These are phyloP conservation scores for Globisporangium nagaii DNA, from an alignment of 352 stramenopile genomes.

Conservation along the genomic window DNA sequence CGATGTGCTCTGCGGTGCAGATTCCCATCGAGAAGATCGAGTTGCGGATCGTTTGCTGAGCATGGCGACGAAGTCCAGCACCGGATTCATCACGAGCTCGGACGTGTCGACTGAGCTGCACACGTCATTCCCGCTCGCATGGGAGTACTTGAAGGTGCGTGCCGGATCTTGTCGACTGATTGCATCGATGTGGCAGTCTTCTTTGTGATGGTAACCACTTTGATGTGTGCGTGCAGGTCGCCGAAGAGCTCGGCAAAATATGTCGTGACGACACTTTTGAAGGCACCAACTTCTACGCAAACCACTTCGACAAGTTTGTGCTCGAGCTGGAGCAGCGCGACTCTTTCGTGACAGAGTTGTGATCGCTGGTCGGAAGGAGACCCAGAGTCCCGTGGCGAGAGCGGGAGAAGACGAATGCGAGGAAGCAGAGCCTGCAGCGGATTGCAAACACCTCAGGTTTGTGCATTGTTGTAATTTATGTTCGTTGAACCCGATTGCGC, in stretches of 20 bases:
- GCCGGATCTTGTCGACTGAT: neutral
- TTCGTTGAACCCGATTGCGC: neutral
- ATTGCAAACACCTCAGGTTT: neutral
- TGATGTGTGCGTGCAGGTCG: conserved; percentile 40
- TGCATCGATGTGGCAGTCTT: too few relatives aligned
- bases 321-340: neutral
- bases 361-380: neutral
- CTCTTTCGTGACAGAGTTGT: conserved; percentile 6
- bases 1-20: conserved; percentile 12
- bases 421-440: too few relatives aligned
- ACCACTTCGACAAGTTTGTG: conserved; percentile 76
- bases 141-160: conserved; percentile 91
- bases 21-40: conserved; percentile 84
- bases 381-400: neutral
- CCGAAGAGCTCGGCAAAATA: conserved; percentile 90
- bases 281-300: conserved; percentile 93
- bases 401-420: too few relatives aligned
- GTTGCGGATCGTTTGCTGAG: conserved; percentile 60
- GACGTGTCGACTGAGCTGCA: conserved; percentile 90
- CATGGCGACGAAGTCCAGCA: conserved; percentile 70
- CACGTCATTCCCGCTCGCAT: conserved; percentile 92
- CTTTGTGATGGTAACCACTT: neutral
- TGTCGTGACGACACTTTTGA: conserved; percentile 96
- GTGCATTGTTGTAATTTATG: conserved; percentile 11
- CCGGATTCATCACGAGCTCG: conserved; percentile 82